Evolutionary conservation across 23 red algal species (phyloP).

Genomic region (Gracilaria vermiculophylla): DNA sequence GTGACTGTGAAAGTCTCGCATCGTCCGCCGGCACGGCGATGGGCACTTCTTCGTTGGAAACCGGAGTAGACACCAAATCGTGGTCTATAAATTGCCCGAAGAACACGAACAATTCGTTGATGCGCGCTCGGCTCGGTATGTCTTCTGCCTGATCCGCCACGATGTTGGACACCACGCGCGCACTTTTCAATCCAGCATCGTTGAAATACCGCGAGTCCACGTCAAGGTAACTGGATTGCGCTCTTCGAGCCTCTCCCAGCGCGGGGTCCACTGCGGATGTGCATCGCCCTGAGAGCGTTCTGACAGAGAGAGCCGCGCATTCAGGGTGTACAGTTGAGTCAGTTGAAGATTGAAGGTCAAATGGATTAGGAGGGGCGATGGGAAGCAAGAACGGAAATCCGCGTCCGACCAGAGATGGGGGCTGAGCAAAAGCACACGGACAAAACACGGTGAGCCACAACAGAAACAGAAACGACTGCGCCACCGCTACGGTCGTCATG

Average conservation of each 20-base stretch:
- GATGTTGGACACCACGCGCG: constrained; percentile 50
- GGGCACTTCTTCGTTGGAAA: neutral
- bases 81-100: constrained; percentile 76
- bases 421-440: neutral
- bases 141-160: constrained; percentile 27
- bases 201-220: constrained; percentile 13
- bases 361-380: neutral
- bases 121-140: neutral
- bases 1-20: neutral
- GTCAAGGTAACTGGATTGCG: constrained; percentile 16
- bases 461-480: neutral
- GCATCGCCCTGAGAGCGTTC: constrained; percentile 10
- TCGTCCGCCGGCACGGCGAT: neutral
- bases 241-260: neutral
- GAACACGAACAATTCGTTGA: constrained; percentile 62
- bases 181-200: neutral
- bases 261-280: constrained; percentile 1
- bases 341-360: neutral
- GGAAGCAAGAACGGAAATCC: constrained; percentile 1
- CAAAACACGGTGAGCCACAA: neutral
- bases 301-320: neutral
- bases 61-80: constrained; percentile 54
- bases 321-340: neutral
- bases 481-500: neutral
- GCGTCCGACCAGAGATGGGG: constrained; percentile 1